phyloP scores from a whole-genome alignment of 495 filamentous ascomycete species.

The Bacidia gigantensis region DNA sequence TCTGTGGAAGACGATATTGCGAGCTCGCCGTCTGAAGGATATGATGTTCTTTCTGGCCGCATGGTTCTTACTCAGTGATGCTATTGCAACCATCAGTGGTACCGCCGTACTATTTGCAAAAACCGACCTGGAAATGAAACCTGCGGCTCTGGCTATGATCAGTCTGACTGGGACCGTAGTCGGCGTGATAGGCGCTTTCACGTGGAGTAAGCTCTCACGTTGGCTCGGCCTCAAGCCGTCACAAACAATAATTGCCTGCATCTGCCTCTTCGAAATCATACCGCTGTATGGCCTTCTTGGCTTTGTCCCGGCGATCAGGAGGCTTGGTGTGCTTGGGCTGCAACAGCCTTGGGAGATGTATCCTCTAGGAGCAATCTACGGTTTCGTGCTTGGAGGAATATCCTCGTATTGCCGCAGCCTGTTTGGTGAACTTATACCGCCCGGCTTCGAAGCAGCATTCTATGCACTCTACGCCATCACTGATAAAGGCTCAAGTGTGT shows the following conservation, averaged over 20 bases:
- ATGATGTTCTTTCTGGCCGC: constrained; percentile 75
- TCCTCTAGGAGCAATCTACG: constrained; percentile 77
- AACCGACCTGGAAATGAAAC: constrained; percentile 78
- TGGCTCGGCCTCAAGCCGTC: constrained; percentile 51
- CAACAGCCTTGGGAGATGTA: constrained; percentile 98
- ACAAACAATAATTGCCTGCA: constrained; percentile 84
- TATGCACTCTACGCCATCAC: constrained; percentile 96
- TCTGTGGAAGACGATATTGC: constrained; percentile 61
- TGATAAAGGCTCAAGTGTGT: constrained; percentile 89
- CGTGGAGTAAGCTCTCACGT: constrained; percentile 66
- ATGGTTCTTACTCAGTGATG: constrained; percentile 91
- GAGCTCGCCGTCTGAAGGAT: constrained; percentile 70
- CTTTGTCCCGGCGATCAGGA: constrained; percentile 68
- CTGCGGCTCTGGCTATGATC: constrained; percentile 80
- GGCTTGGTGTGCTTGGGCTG: constrained; percentile 64
- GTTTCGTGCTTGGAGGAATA: constrained; percentile 85
- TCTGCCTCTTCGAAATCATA: constrained; percentile 79
- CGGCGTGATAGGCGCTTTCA: constrained; percentile 78
- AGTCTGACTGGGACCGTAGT: constrained; percentile 75
- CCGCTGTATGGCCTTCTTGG: constrained; percentile 84
- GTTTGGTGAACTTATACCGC: constrained; percentile 84
- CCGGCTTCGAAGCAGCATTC: constrained; percentile 88
- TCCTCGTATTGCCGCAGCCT: constrained; percentile 86
- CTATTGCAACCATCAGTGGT: constrained; percentile 86
- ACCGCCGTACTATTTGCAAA: constrained; percentile 94